Evolutionary conservation across 495 filamentous ascomycete genomes (phyloP).

Genomic region (Penicillium manginii): DNA sequence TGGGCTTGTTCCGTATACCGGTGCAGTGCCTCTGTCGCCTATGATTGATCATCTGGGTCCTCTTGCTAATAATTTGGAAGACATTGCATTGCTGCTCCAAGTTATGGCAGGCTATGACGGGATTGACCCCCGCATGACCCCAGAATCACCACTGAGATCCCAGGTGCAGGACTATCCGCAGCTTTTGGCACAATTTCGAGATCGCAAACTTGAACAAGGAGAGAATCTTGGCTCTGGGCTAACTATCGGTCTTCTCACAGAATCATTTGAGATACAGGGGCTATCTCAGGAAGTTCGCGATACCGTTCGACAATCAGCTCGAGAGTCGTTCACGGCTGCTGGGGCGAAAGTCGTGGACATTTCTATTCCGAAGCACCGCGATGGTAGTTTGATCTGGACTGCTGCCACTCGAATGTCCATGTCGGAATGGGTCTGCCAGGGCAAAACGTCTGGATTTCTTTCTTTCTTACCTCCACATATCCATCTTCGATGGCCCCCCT

Average conservation of each 20-base stretch:
- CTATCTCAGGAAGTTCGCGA: conserved; percentile 44
- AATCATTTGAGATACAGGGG: conserved; percentile 46
- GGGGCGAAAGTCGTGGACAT: conserved; percentile 54
- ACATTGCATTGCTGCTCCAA: conserved; percentile 55
- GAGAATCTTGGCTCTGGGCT: conserved; percentile 23
- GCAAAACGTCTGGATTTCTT: conserved; percentile 34
- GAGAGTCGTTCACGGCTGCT: conserved; percentile 40
- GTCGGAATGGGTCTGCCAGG: conserved; percentile 34
- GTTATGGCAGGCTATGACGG: conserved; percentile 58
- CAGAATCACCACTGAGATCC: conserved; percentile 35
- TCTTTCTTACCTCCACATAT: conserved; percentile 29
- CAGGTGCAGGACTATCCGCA: conserved; percentile 34
- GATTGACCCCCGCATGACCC: conserved; percentile 55
- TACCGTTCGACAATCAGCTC: conserved; percentile 43
- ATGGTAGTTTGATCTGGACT: conserved; percentile 52
- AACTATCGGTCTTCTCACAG: conserved; percentile 51
- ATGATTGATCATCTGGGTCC: conserved; percentile 54
- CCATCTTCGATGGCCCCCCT: conserved; percentile 25
- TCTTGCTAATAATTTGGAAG: conserved; percentile 51
- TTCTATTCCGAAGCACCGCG: conserved; percentile 53
- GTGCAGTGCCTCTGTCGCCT: conserved; percentile 40
- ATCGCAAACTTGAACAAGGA: conserved; percentile 38
- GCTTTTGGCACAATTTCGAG: conserved; percentile 21
- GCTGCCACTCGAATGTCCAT: conserved; percentile 38
- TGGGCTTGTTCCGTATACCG: conserved; percentile 57